phyloP scores from a whole-genome alignment of 1,284 basidiomycete species.

The Leccinum holopus region DNA sequence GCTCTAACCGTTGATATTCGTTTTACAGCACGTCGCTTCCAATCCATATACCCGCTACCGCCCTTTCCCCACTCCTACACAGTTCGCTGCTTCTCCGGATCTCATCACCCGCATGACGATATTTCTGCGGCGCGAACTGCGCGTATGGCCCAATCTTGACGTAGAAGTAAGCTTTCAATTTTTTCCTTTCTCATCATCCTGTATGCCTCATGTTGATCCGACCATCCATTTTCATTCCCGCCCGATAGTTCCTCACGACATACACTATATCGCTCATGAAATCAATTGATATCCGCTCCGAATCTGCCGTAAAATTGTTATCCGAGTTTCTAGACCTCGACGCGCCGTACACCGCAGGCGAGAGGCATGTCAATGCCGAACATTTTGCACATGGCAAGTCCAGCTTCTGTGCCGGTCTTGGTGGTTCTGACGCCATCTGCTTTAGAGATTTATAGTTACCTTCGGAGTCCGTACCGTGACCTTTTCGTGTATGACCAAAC shows the following conservation, averaged over 20 bases:
- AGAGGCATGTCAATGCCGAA: constrained; percentile 69
- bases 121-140: constrained; percentile 82
- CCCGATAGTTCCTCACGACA: constrained; percentile 63
- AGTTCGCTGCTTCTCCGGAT: constrained; percentile 73
- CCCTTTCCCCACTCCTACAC: constrained; percentile 76
- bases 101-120: constrained; percentile 68
- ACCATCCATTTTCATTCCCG: constrained; percentile 9
- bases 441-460: constrained; percentile 79
- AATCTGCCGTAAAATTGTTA: constrained; percentile 77
- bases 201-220: constrained; percentile 12
- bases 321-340: constrained; percentile 84
- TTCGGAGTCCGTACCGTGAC: constrained; percentile 82
- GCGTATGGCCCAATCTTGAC: constrained; percentile 80
- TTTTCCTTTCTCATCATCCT: not conserved
- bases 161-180: constrained; percentile 60
- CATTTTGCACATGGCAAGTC: constrained; percentile 86
- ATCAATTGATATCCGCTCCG: constrained; percentile 83
- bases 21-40: constrained; percentile 75
- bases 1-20: constrained; percentile 3
- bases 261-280: constrained; percentile 85
- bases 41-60: constrained; percentile 80
- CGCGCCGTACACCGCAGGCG: constrained; percentile 50
- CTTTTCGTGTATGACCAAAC: constrained; percentile 75
- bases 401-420: not conserved
- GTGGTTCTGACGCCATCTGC: constrained; percentile 9